Evolutionary conservation across 2,329 filamentous ascomycete species (phyloP), one percentile per base, ranked within the genome.

Genomic region (Leptographium flavum): DNA sequence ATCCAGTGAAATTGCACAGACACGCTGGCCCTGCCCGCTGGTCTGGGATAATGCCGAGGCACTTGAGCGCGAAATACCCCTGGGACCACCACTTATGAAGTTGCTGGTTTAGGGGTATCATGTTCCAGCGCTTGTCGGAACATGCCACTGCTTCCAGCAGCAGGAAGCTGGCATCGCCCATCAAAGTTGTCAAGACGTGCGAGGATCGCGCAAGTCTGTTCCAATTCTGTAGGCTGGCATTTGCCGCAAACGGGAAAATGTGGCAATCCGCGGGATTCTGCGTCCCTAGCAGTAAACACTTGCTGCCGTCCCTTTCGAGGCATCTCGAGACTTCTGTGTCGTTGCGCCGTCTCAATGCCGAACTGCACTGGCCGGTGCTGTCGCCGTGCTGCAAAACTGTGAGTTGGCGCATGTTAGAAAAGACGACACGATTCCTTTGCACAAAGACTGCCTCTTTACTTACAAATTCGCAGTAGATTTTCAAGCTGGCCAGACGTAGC

Each of bases 1-100:
- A 43, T 43, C 42, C 42, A 38, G 22, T 43, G 35, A 17, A 37
- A 38, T 22, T 43, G 42, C 13, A 43, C 28, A 17, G 32, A 19
- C 15, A 38, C 35, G 3, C 22, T 28, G 17, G 23, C 19, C 13
- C 13, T 27, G 4, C 21, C 23, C 21, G 17, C 27, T 23, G 33
- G 3, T 13, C 7, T 4, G 35, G 35, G 8, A 19, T 31, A 8
- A 32, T 25, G 21, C 27, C 35, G 6, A 45, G n/a, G 17, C 41
- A 45, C 37, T 45, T 33, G 27, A 39, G 33, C 8, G 42, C 35
- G n/a, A 38, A 45, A 28, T 23, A 33, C 4, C 27, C 35, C 7
- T 30, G 15, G 11, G 27, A 23, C 42, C 43, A 45, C 43, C 43
- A 45, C 19, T 13, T 39, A 36, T 32, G 27, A 25, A 45, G 11